Evolutionary conservation across 345 rosid genomes (phyloP).

Genomic region (Bretschneidera sinensis): DNA sequence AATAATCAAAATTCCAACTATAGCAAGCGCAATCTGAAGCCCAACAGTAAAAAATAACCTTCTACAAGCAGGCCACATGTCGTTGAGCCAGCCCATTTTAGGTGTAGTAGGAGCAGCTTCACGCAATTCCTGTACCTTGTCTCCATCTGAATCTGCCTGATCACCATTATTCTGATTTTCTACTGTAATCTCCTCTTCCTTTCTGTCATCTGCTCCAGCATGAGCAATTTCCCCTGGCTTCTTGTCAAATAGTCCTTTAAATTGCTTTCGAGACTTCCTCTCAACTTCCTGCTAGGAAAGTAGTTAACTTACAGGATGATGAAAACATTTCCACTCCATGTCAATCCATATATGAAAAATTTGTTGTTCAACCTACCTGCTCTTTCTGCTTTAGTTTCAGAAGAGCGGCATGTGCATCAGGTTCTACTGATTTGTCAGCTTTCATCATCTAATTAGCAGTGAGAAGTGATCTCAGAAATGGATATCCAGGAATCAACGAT

Average conservation of each 20-base stretch:
- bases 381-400: constrained; percentile 70
- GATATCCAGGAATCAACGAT: background rate
- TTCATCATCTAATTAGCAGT: constrained; percentile 40
- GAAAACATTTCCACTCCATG: no score
- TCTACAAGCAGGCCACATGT: constrained; percentile 45
- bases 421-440: constrained; percentile 49
- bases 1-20: background rate
- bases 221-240: constrained; percentile 88
- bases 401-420: constrained; percentile 62
- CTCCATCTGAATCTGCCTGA: constrained; percentile 20
- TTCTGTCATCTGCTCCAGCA: constrained; percentile 20
- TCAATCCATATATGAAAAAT: background rate
- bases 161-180: constrained; percentile 26
- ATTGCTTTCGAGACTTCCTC: constrained; percentile 73
- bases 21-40: constrained; percentile 29
- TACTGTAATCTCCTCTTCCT: constrained; percentile 20
- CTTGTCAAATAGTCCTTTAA: constrained; percentile 92
- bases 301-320: no score
- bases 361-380: constrained; percentile 44
- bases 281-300: constrained; percentile 57
- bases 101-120: constrained; percentile 26
- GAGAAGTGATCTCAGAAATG: constrained; percentile 16
- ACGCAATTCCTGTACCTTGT: constrained; percentile 17
- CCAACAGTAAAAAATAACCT: constrained; percentile 39
- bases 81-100: constrained; percentile 35